These are phyloP conservation scores for Boletus subparvulus DNA, from an alignment of 768 basidiomycete genomes.

Conservation along the genomic window DNA sequence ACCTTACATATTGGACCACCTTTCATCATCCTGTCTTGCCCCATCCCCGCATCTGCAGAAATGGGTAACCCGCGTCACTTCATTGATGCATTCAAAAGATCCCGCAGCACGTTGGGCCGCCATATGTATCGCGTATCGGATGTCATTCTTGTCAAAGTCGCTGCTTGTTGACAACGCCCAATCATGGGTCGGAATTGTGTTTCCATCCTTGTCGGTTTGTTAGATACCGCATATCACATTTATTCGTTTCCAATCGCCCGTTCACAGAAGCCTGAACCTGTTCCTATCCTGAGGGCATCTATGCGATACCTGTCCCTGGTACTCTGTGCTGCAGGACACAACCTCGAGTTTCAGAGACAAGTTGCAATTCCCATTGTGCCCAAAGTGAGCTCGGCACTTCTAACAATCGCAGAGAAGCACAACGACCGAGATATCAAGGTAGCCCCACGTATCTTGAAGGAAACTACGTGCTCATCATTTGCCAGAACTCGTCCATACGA, in stretches of 20 bases:
- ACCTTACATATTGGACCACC: constrained; percentile 54
- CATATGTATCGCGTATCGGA: constrained; percentile 69
- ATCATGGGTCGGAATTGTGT: constrained; percentile 63
- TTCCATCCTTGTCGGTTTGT: constrained; percentile 73
- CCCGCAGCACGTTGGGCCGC: constrained; percentile 80
- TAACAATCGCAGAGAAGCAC: constrained; percentile 54
- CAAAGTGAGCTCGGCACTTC: constrained; percentile 63
- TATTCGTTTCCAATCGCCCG: constrained; percentile 14
- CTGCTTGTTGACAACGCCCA: constrained; percentile 71
- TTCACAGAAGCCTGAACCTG: constrained; percentile 65
- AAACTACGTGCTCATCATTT: constrained; percentile 4
- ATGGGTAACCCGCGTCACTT: constrained; percentile 73
- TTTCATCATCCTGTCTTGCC: constrained; percentile 51
- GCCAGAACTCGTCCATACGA: constrained; percentile 45
- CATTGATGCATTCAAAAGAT: constrained; percentile 76
- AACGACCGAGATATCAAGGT: constrained; percentile 57
- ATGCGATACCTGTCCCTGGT: constrained; percentile 64
- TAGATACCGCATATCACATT: constrained; percentile 17
- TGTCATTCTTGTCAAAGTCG: constrained; percentile 53
- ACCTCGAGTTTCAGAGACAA: constrained; percentile 83
- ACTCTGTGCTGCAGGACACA: constrained; percentile 56
- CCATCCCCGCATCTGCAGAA: constrained; percentile 69
- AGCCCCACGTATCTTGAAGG: constrained; percentile 2
- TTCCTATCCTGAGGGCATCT: constrained; percentile 57
- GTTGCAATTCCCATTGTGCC: constrained; percentile 67